phyloP scores from a whole-genome alignment of 192 early-diverging fungal genomes.

The Neocallimastix lanati region DNA sequence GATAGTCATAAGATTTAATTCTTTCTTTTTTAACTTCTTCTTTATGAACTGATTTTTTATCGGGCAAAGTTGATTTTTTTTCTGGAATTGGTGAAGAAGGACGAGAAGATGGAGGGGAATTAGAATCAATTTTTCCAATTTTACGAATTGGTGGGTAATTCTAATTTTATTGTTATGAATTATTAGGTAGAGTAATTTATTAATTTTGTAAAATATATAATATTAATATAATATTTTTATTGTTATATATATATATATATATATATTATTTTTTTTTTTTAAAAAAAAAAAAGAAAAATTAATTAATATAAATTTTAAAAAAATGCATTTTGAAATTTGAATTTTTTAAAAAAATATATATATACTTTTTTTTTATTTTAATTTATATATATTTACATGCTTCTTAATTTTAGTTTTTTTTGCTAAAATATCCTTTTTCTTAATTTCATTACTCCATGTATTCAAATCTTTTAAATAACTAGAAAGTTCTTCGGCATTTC shows the following conservation, averaged over 20 bases:
- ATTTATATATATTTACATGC: too few relatives aligned
- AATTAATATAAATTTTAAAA: too few relatives aligned
- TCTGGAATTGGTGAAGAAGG: not conserved
- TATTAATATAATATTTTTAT: too few relatives aligned
- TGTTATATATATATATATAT: too few relatives aligned
- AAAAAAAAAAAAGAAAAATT: too few relatives aligned
- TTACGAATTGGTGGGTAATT: not conserved
- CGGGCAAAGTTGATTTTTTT: not conserved
- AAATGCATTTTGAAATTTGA: too few relatives aligned
- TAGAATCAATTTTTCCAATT: not conserved
- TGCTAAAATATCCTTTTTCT: not conserved
- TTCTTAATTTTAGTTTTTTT: not conserved
- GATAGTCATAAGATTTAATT: not conserved
- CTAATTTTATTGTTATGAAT: too few relatives aligned
- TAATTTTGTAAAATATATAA: too few relatives aligned
- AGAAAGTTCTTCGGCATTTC: not conserved
- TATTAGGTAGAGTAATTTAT: too few relatives aligned
- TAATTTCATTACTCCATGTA: not conserved
- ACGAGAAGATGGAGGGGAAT: not conserved
- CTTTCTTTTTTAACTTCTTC: not conserved
- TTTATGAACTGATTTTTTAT: not conserved
- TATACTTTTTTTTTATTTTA: too few relatives aligned
- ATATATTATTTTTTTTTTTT: too few relatives aligned
- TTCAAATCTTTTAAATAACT: not conserved
- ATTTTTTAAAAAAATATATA: too few relatives aligned